These are phyloP conservation scores for Lentinula lateritia DNA, from an alignment of 768 basidiomycete genomes.

Conservation along the genomic window DNA sequence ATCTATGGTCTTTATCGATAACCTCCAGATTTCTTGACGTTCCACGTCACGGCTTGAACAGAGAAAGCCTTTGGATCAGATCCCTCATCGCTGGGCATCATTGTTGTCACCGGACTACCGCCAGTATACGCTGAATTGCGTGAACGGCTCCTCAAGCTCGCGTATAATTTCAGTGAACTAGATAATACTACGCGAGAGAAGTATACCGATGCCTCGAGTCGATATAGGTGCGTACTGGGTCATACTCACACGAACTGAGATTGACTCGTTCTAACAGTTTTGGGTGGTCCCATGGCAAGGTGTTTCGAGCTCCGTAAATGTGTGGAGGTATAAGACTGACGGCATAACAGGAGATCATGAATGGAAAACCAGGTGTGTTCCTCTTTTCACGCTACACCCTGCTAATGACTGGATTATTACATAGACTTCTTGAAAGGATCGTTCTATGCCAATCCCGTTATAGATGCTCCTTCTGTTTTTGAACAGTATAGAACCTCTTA, in stretches of 20 bases:
- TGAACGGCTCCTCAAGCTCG: slow-evolving; percentile 66
- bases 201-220: slow-evolving; percentile 65
- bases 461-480: slow-evolving; percentile 62
- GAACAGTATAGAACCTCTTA: slow-evolving; percentile 47
- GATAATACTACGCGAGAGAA: slow-evolving; percentile 63
- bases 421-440: slow-evolving; percentile 85
- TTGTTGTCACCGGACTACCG: slow-evolving; percentile 81
- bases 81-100: slow-evolving; percentile 71
- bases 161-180: slow-evolving; percentile 71
- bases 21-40: not conserved
- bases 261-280: slow-evolving; percentile 36
- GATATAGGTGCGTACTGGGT: slow-evolving; percentile 58
- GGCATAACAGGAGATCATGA: slow-evolving; percentile 79
- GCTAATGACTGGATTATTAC: not conserved
- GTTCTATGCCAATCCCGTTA: slow-evolving; percentile 85
- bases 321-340: not conserved
- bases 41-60: slow-evolving; percentile 18
- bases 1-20: slow-evolving; percentile 10
- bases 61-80: slow-evolving; percentile 82
- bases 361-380: slow-evolving; percentile 70
- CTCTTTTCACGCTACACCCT: not conserved
- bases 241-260: not conserved
- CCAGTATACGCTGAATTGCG: slow-evolving; percentile 54
- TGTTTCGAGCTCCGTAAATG: slow-evolving; percentile 16
- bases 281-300: slow-evolving; percentile 98